Conservation (phyloP, 2,329 filamentous ascomycete species). For the Periconia digitata region DNA sequence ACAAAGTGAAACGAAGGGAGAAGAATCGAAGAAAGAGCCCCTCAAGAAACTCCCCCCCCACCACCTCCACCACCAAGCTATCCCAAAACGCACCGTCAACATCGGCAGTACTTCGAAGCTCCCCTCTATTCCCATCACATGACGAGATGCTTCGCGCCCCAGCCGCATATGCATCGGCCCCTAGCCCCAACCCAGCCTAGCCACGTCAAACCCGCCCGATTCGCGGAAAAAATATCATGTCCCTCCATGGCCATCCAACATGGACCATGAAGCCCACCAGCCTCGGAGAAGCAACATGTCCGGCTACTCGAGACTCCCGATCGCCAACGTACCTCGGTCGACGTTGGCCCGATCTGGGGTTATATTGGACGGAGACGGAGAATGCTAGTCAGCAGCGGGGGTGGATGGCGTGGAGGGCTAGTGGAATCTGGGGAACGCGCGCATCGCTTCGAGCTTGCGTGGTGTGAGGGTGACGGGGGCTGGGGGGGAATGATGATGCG, state of each 20-base stretch:
- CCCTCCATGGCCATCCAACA: conserved; percentile 1
- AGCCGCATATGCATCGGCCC: background rate
- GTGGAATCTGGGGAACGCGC: too few species aligned
- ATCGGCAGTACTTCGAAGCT: background rate
- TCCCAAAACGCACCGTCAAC: background rate
- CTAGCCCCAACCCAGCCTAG: conserved; percentile 4
- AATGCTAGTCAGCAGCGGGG: too few species aligned
- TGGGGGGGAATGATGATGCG: background rate
- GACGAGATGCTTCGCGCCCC: background rate
- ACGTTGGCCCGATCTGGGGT: too few species aligned
- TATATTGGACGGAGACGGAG: too few species aligned
- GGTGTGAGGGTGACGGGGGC: background rate
- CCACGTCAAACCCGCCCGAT: conserved; percentile 6
- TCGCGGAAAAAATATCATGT: conserved; percentile 12
- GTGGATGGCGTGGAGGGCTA: too few species aligned
- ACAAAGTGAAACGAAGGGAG: background rate
- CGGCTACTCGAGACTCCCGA: too few species aligned
- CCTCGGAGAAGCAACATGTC: background rate
- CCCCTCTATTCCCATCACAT: background rate
- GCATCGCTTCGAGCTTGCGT: too few species aligned
- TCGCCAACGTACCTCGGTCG: too few species aligned
- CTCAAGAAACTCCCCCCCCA: background rate
- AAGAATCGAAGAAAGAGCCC: background rate
- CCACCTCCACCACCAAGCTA: background rate
- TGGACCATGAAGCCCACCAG: conserved; percentile 4